Percentiles rank a stretch among this genome's conserved stretches.
These are phyloP conservation scores for Solanum hybrid DNA, from an alignment of 305 asterid genomes.

Conservation along the genomic window DNA sequence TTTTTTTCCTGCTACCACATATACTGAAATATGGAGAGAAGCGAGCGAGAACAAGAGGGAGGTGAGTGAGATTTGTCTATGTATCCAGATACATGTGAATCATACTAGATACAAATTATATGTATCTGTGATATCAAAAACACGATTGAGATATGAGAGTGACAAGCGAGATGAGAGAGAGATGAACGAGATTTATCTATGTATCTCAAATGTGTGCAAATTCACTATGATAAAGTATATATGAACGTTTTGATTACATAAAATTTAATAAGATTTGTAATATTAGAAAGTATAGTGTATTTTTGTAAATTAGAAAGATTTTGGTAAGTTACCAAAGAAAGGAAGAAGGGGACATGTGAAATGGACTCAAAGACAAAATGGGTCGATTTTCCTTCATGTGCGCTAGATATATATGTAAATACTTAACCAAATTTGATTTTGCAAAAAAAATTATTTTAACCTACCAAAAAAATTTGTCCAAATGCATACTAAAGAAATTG, in stretches of 20 bases:
- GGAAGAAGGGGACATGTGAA: background rate
- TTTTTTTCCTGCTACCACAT: background rate
- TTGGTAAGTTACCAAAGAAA: background rate
- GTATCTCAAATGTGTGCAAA: fast-evolving
- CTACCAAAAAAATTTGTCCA: background rate
- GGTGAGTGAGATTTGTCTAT: no score
- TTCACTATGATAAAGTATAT: no score
- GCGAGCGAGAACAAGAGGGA: background rate
- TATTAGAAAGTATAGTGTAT: no score
- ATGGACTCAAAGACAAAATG: background rate
- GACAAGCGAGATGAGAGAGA: background rate
- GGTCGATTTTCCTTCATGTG: background rate
- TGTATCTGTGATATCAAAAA: background rate
- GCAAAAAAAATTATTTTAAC: background rate
- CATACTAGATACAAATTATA: no score
- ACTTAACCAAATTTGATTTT: background rate
- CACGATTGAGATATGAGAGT: no score
- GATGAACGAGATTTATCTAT: background rate
- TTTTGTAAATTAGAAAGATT: no score
- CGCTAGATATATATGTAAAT: background rate
- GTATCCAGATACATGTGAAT: background rate
- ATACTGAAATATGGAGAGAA: background rate
- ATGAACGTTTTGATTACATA: no score
- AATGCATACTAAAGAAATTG: background rate
- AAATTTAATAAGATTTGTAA: no score